Evolutionary conservation across 148 eudicot species (phyloP).

Genomic region (Rhododendron kiyosumense): DNA sequence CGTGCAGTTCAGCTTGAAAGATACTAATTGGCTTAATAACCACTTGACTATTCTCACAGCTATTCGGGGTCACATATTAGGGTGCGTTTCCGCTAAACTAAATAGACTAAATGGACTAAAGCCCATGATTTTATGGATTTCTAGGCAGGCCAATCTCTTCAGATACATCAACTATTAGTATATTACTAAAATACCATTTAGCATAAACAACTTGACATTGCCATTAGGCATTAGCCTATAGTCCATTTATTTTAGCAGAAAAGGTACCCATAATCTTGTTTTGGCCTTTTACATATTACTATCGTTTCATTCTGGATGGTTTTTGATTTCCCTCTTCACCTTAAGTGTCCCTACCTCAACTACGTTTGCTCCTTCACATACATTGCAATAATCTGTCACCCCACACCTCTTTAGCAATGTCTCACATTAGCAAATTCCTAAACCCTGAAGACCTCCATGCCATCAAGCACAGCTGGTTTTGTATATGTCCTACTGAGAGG

Average conservation of each 20-base stretch:
- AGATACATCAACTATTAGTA: too few relatives aligned
- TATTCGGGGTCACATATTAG: not conserved
- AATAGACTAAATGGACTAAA: not conserved
- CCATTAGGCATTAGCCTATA: not conserved
- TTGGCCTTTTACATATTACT: not conserved
- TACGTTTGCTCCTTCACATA: not conserved
- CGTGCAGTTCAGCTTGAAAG: not conserved
- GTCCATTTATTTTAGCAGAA: not conserved
- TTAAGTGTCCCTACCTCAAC: not conserved
- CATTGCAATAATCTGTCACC: not conserved
- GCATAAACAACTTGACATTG: not conserved
- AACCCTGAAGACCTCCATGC: not conserved
- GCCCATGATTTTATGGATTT: not conserved
- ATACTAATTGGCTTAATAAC: not conserved
- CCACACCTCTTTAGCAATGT: constrained; percentile 4
- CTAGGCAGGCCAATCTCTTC: not conserved
- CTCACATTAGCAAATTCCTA: not conserved
- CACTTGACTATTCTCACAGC: not conserved
- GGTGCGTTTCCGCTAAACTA: not conserved
- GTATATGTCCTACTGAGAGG: not conserved
- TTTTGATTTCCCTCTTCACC: not conserved
- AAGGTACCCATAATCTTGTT: not conserved
- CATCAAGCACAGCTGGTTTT: not conserved
- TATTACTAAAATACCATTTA: not conserved
- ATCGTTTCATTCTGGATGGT: not conserved